Conservation (phyloP, 768 basidiomycete species). For the Tephrocybe sp. region DNA sequence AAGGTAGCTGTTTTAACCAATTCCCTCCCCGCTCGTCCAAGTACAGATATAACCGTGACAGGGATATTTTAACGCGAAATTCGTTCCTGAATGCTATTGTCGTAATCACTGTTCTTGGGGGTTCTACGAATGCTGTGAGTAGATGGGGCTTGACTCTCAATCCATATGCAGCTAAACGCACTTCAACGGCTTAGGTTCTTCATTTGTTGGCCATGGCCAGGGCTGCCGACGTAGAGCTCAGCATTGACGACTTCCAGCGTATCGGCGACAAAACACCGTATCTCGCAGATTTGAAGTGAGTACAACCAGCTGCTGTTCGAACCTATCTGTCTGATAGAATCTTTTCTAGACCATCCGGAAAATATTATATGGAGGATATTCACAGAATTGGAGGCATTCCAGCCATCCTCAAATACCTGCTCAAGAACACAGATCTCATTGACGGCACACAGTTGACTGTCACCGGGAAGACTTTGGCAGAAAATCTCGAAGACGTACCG, state of each 20-base stretch:
- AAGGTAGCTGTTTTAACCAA: constrained; percentile 30
- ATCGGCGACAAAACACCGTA: constrained; percentile 81
- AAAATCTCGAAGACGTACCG: constrained; percentile 78
- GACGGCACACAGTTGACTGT: constrained; percentile 86
- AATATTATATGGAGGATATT: constrained; percentile 89
- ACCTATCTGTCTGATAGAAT: neutral
- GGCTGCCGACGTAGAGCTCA: constrained; percentile 68
- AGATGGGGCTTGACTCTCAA: neutral
- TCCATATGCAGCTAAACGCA: neutral
- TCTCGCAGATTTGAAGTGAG: constrained; percentile 78
- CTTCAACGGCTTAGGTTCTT: constrained; percentile 51
- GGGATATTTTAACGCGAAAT: constrained; percentile 45
- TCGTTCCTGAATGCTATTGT: constrained; percentile 84
- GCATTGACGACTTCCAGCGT: constrained; percentile 84
- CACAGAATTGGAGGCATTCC: constrained; percentile 86
- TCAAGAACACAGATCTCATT: constrained; percentile 76
- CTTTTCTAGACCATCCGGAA: constrained; percentile 59
- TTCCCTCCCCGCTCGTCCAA: neutral
- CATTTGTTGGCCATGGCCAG: constrained; percentile 86
- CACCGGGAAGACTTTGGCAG: constrained; percentile 86
- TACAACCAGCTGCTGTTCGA: constrained; percentile 2
- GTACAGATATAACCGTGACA: constrained; percentile 9
- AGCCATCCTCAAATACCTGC: constrained; percentile 79
- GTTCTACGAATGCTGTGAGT: constrained; percentile 83
- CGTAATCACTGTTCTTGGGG: constrained; percentile 77